Conservation (phyloP, 257 asterid species). For the Penstemon barbatus region DNA sequence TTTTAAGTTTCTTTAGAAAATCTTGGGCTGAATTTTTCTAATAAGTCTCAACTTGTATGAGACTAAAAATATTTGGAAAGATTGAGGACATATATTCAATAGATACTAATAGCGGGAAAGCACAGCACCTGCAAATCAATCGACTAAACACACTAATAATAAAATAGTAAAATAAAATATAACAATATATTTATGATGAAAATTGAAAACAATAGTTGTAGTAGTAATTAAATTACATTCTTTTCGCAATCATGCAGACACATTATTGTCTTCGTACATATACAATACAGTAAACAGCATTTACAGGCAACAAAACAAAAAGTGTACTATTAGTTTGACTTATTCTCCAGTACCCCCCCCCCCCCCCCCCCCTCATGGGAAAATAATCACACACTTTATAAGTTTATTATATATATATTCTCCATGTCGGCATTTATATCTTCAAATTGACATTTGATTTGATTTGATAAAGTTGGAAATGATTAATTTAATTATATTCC, state of each 20-base stretch:
- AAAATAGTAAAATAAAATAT: no score
- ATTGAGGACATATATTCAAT: no score
- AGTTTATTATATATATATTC: background rate
- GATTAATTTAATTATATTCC: conserved; percentile 41
- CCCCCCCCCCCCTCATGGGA: conserved; percentile 1
- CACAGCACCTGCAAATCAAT: no score
- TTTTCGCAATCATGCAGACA: conserved; percentile 29
- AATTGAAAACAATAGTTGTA: no score
- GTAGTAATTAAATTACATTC: background rate
- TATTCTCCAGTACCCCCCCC: background rate
- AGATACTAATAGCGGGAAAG: no score
- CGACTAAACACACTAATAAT: no score
- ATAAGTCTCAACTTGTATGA: no score
- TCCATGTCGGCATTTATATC: conserved; percentile 8
- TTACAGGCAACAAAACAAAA: conserved; percentile 21
- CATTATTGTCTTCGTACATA: conserved; percentile 35
- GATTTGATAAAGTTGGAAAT: background rate
- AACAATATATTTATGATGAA: no score
- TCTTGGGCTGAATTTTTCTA: no score
- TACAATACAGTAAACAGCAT: conserved; percentile 1
- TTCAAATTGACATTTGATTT: background rate
- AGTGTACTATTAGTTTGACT: conserved; percentile 20
- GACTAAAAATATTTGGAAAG: no score
- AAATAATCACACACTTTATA: background rate
- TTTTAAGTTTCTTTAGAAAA: no score